Conservation (phyloP, 192 early-diverging fungal genomes). For the Coemansia sp. region DNA sequence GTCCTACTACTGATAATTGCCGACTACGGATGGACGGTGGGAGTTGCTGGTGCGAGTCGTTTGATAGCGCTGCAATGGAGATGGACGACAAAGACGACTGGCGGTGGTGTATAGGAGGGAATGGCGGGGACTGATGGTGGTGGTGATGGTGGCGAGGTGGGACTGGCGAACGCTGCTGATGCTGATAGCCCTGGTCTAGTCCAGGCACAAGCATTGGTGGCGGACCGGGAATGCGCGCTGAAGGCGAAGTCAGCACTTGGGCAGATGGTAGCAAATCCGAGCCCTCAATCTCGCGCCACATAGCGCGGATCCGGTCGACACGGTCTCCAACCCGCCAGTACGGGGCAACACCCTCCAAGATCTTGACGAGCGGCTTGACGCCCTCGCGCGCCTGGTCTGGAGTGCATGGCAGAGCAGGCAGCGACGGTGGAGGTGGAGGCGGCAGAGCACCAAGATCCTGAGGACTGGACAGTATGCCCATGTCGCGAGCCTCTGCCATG, state of each 20-base stretch:
- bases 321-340: slow-evolving; percentile 42
- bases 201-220: background rate
- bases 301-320: slow-evolving; percentile 21
- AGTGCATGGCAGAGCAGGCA: slow-evolving; percentile 39
- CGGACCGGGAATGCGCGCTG: slow-evolving; percentile 3
- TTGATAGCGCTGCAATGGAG: background rate
- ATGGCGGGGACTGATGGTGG: background rate
- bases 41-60: slow-evolving; percentile 2
- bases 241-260: background rate
- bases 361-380: slow-evolving; percentile 31
- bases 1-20: background rate
- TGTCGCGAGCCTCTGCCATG: slow-evolving; percentile 4
- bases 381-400: slow-evolving; percentile 37
- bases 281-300: slow-evolving; percentile 37
- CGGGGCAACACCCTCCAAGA: slow-evolving; percentile 32
- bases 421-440: slow-evolving; percentile 16
- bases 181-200: background rate
- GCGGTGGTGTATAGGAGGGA: slow-evolving; percentile 2
- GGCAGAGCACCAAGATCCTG: slow-evolving; percentile 29
- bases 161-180: slow-evolving; percentile 2
- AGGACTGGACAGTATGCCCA: slow-evolving; percentile 25
- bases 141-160: background rate
- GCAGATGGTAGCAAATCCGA: slow-evolving; percentile 11
- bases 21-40: slow-evolving; percentile 1
- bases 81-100: no score